Conservation (phyloP, 345 rosid genomes). For the Microcos paniculata region DNA sequence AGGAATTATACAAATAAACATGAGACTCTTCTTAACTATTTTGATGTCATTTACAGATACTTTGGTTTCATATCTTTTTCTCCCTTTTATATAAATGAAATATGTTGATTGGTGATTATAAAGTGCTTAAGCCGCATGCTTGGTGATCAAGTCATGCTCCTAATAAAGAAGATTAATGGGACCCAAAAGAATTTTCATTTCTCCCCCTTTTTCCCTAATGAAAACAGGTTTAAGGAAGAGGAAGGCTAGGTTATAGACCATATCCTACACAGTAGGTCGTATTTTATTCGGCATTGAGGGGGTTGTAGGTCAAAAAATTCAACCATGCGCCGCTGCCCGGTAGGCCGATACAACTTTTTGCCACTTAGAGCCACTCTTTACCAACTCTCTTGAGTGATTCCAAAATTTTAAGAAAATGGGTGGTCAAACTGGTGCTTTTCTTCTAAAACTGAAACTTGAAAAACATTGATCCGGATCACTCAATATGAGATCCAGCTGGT, state of each 20-base stretch:
- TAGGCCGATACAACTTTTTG: neutral
- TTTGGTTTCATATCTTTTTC: neutral
- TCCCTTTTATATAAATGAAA: neutral
- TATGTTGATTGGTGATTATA: neutral
- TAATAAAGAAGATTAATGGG: neutral
- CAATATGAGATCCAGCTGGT: slow-evolving; percentile 24
- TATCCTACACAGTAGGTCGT: neutral
- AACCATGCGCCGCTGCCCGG: neutral
- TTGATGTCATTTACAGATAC: neutral
- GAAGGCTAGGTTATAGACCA: slow-evolving; percentile 4
- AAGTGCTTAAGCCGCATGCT: slow-evolving; percentile 10
- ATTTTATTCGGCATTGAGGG: neutral
- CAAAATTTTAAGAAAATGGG: neutral
- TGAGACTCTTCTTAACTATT: neutral
- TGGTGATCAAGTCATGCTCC: neutral
- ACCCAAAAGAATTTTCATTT: neutral
- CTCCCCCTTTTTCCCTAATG: neutral
- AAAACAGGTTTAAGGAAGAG: neutral
- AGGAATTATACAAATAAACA: no score
- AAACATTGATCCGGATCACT: neutral
- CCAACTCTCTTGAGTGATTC: slow-evolving; percentile 3
- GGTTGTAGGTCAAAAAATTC: neutral
- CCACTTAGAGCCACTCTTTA: neutral
- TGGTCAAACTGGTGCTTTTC: neutral
- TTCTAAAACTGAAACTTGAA: neutral